Base-by-base conservation (phyloP, 2,329 filamentous ascomycete genomes). In the Stagonosporopsis tanaceti region DNA sequence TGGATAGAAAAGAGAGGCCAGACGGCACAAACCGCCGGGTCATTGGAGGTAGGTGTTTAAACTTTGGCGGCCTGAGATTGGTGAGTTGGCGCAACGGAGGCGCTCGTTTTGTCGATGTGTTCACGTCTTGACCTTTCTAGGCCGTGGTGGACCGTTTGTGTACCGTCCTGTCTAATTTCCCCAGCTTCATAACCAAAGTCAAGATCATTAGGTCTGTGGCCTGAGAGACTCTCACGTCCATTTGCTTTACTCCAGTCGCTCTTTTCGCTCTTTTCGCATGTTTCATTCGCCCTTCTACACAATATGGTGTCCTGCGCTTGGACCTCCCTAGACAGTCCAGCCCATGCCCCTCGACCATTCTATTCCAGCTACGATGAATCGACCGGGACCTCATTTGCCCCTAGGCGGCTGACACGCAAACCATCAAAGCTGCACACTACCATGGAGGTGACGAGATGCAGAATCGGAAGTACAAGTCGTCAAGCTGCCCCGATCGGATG, bases 381-480 rank as follows among this genome's bases (percentile, higher is more conserved):
- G 11, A 57, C 61, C 39, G 61, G 58, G 41, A 38, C 60, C 17
- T 42, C 12, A 11, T 46, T 48, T 34, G 47, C 53, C 8, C 41
- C 61, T 22, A 53, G 48, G 5, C 39, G 48, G 2, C 52, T 64
- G 39, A 50, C 54, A 41, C 64, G 64, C 30, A 71, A 65, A 56
- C 62, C 57, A 25, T 66, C 70, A 6, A 72, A 67, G 47, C 51
- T 75, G 6, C 70, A 74, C 28, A 72, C 65, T 6, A 63, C 70
- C 14, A 60, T 76, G 25, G 69, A 76, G 39, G 68, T 76, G 2
- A 47, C 74, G 41, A 69, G 53, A 46, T 75, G 71, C 50, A 69
- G 66, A 38, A 57, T 74, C 30, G 70, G 61, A n/a, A 72, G 63
- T 37, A 60, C 66, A 25, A 57, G 47, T 53, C 54, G 56, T 25